Percentiles rank a stretch among this genome's conserved stretches.
These are phyloP conservation scores for Stagonosporopsis rhizophila DNA, from an alignment of 2,329 filamentous ascomycete genomes.

Conservation along the genomic window DNA sequence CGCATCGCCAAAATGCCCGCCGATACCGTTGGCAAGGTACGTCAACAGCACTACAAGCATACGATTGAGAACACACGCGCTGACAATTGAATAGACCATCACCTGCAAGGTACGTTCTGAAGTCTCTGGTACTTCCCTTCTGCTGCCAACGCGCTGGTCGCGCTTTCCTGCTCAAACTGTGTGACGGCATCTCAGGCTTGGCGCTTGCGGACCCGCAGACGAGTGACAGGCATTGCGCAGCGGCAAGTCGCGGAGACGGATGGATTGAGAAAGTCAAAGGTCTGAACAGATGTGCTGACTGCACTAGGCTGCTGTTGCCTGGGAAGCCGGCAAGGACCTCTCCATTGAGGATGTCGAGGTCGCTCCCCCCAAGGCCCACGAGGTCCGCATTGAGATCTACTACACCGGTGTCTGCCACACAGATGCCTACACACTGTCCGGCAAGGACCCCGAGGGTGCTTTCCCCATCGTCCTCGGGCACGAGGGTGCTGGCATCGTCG, in stretches of 20 bases:
- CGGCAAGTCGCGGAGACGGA: constrained; percentile 8
- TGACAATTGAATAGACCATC: constrained; percentile 70
- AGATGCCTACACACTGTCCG: constrained; percentile 70
- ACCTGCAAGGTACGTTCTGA: constrained; percentile 71
- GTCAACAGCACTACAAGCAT: constrained; percentile 6
- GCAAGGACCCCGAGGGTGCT: constrained; percentile 88
- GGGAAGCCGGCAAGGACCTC: constrained; percentile 92
- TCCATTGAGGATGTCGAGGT: constrained; percentile 93
- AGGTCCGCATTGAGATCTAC: constrained; percentile 96
- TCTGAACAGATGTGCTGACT: constrained; percentile 24
- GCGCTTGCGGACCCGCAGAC: constrained; percentile 42
- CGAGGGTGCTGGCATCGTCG: constrained; percentile 53
- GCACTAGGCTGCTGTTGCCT: constrained; percentile 84
- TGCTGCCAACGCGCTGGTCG: constrained; percentile 56
- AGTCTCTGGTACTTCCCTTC: constrained; percentile 63
- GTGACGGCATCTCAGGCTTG: constrained; percentile 19
- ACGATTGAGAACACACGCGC: constrained; percentile 2
- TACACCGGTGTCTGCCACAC: constrained; percentile 99
- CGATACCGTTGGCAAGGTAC: constrained; percentile 20
- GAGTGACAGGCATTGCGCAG: constrained; percentile 9
- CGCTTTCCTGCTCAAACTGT: constrained; percentile 15
- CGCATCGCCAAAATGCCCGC: constrained; percentile 17
- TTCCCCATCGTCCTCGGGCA: constrained; percentile 54
- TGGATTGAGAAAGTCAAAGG: background rate
- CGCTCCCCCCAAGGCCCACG: constrained; percentile 83